Base-by-base conservation (phyloP, 495 filamentous ascomycete species). In the Aspergillus avenaceus region DNA sequence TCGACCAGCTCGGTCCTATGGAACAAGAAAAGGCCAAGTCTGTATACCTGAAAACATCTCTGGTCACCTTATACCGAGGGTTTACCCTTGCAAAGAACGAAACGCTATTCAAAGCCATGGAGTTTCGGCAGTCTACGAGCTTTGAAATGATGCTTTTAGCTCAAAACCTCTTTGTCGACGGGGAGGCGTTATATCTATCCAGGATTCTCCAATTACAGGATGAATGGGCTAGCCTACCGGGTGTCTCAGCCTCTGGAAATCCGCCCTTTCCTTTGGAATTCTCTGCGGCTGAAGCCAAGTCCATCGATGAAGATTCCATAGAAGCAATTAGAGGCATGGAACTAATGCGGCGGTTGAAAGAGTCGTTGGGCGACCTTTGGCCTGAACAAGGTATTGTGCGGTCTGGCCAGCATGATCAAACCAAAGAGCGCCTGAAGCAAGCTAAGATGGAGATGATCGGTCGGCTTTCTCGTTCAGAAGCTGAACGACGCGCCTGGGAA, bases 141-240 rank as follows among this genome's bases (percentile, higher is more conserved):
- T 61, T 60, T 51, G 52, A 58, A 1, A 48, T 58, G 55, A 16
- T 61, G 28, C 27, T 56, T 18, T 28, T 61, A 32, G 49, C 55
- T 32, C 61, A 59, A 27, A 61, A 56, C 49, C 55, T 60, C 25
- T 41, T 63, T n/a, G 31, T 56, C n/a, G 55, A 63, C 29, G 55
- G 57, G 27, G 62, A 61, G 47, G 60, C 60, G 25, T 27, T 54
- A 19, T 65, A 63, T 54, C 56, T 25, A 46, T 56, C 50, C 14
- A 47, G 41, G 18, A 11, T 47, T 4, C 47, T 56, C 50, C 49
- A 60, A 13, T 43, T 66, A 5, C 49, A 64, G 24, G 47, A 56
- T n/a, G 54, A 59, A 50, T 62, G 55, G 61, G 24, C 48, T n/a
- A 32, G 4, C 7, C 58, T 64, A 5, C 61, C 59, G 26, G 54